Evolutionary conservation across 192 early-diverging fungal genomes (phyloP).

Genomic region (Entomortierella lignicola): DNA sequence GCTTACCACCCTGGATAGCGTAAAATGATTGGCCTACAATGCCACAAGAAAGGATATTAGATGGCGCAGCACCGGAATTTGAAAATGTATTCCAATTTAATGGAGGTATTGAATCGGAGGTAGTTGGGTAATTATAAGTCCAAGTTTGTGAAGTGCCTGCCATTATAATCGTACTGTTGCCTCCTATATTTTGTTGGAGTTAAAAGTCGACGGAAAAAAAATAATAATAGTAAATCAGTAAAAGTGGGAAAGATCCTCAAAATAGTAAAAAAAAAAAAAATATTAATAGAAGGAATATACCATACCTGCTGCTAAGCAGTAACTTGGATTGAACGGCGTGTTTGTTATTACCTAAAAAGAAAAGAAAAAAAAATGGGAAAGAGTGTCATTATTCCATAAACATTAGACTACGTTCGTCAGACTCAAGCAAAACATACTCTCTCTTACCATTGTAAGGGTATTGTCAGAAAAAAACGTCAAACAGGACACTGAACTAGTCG

Average conservation of each 20-base stretch:
- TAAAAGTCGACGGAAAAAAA: too few species aligned
- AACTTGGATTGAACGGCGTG: not conserved
- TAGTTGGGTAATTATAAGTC: not conserved
- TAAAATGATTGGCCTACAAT: conserved; percentile 1
- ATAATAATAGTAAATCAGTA: too few species aligned
- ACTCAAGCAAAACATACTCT: not conserved
- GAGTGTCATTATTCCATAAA: not conserved
- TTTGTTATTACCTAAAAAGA: conserved; percentile 2
- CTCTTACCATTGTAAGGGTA: not conserved
- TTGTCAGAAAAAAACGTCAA: conserved; percentile 8
- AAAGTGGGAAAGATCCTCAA: too few species aligned
- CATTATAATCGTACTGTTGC: too few species aligned
- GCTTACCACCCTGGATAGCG: conserved; percentile 2
- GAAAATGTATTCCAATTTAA: not conserved
- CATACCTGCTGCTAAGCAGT: conserved; percentile 22
- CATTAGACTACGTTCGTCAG: not conserved
- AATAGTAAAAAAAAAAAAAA: not conserved
- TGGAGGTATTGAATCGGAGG: not conserved
- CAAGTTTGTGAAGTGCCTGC: not conserved
- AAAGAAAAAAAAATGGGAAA: not conserved
- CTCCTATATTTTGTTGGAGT: too few species aligned
- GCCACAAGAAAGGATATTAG: conserved; percentile 6
- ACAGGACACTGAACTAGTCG: not conserved
- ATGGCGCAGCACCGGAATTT: not conserved
- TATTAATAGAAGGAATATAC: not conserved